phyloP scores from a whole-genome alignment of 2,329 filamentous ascomycete genomes.

The Aspergillus sp. region DNA sequence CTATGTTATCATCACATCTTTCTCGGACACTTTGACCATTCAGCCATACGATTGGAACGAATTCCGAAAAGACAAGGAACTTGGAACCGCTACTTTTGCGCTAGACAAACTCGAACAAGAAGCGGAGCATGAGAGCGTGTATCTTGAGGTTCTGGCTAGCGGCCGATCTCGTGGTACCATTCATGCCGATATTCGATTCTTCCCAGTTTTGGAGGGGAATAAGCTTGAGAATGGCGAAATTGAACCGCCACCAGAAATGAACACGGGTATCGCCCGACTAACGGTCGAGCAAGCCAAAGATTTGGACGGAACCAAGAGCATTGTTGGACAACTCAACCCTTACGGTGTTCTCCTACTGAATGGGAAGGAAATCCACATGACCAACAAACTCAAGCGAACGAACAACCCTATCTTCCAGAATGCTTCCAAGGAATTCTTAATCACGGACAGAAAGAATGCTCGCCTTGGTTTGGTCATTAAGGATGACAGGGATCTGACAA shows the following conservation, averaged over 20 bases:
- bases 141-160: conserved; percentile 80
- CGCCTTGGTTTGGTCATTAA: conserved; percentile 92
- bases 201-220: conserved; percentile 78
- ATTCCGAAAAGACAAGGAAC: conserved; percentile 92
- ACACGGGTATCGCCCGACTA: conserved; percentile 92
- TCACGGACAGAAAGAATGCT: conserved; percentile 89
- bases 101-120: conserved; percentile 81
- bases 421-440: conserved; percentile 88
- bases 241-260: conserved; percentile 82
- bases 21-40: conserved; percentile 84
- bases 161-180: conserved; percentile 83
- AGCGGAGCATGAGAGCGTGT: conserved; percentile 78
- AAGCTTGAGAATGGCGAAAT: conserved; percentile 74
- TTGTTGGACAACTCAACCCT: conserved; percentile 88
- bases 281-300: conserved; percentile 96
- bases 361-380: conserved; percentile 85
- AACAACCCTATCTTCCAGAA: conserved; percentile 98
- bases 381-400: conserved; percentile 91
- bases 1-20: conserved; percentile 90
- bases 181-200: conserved; percentile 86
- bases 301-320: conserved; percentile 86
- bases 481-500: conserved; percentile 84
- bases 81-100: conserved; percentile 83
- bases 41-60: conserved; percentile 93
- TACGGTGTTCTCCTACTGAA: conserved; percentile 90